A percentile compares a stretch with the other conserved stretches of the same genome.
Conservation (phyloP, 78 protist species). For the Dictyostelium discoideum region DNA sequence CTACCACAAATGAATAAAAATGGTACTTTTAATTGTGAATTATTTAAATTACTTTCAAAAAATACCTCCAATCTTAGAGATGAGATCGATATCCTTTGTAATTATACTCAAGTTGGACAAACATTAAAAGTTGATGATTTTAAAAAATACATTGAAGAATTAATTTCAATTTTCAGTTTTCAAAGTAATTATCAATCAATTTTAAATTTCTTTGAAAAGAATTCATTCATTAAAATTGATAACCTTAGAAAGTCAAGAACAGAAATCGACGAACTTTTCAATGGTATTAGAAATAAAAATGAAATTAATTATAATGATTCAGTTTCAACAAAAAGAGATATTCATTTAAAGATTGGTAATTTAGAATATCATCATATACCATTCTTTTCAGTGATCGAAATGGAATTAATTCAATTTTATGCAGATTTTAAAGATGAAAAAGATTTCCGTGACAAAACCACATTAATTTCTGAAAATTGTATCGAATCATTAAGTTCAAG, state of each 20-base stretch:
- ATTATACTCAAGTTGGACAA: background rate
- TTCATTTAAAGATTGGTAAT: background rate
- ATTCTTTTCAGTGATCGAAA: background rate
- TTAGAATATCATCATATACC: background rate
- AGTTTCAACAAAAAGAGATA: background rate
- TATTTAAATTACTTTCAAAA: background rate
- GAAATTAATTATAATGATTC: background rate
- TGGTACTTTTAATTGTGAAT: background rate
- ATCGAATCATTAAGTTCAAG: background rate
- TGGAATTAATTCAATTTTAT: background rate
- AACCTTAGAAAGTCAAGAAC: background rate
- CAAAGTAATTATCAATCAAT: background rate
- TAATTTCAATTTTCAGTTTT: background rate
- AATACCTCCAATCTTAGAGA: background rate
- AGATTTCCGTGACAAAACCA: background rate
- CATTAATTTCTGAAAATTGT: slow-evolving; percentile 18
- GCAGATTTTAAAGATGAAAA: background rate
- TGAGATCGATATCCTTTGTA: background rate
- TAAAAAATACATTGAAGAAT: background rate
- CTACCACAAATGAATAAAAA: background rate
- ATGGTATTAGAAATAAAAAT: no score
- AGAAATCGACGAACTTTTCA: background rate
- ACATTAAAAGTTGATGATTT: background rate
- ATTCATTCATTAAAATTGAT: background rate
- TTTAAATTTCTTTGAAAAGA: background rate